Conservation (phyloP, 805 yeast genomes). For the Candida glaebosa region DNA sequence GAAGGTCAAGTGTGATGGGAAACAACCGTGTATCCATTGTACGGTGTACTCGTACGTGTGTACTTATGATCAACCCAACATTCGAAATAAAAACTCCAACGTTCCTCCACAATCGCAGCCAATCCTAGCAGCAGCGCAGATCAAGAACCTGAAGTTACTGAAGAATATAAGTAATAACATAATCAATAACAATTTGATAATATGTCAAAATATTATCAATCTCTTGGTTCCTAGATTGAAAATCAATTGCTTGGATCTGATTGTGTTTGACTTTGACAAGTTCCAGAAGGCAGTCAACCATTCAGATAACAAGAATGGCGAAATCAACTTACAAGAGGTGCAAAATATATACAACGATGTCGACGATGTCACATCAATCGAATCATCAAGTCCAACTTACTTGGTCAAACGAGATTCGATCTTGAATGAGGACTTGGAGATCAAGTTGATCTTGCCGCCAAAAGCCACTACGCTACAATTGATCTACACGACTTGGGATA, state of each 20-base stretch:
- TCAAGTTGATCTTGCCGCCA: constrained; percentile 70
- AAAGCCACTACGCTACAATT: constrained; percentile 68
- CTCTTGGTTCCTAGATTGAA: constrained; percentile 33
- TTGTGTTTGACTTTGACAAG: constrained; percentile 30
- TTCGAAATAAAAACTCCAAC: constrained; percentile 45
- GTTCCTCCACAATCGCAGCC: constrained; percentile 8
- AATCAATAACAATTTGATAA: constrained; percentile 17
- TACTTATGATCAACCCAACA: constrained; percentile 76
- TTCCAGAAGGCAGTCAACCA: constrained; percentile 24
- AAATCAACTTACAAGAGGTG: constrained; percentile 22
- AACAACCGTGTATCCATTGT: constrained; percentile 76
- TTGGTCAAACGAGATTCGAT: constrained; percentile 3
- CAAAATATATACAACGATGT: constrained; percentile 23
- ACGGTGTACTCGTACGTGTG: constrained; percentile 85
- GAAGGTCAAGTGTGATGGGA: constrained; percentile 78
- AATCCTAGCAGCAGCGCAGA: neutral
- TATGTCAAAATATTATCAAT: constrained; percentile 33
- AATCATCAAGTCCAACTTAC: neutral
- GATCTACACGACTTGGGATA: constrained; percentile 75
- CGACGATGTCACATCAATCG: constrained; percentile 4
- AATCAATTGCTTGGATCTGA: constrained; percentile 31
- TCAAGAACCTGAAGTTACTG: neutral
- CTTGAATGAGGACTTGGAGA: constrained; percentile 35
- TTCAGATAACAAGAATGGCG: constrained; percentile 17
- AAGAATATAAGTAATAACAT: constrained; percentile 7